Conservation (phyloP, 108 stramenopile genomes). For the Hondaea fermentalgiana region DNA sequence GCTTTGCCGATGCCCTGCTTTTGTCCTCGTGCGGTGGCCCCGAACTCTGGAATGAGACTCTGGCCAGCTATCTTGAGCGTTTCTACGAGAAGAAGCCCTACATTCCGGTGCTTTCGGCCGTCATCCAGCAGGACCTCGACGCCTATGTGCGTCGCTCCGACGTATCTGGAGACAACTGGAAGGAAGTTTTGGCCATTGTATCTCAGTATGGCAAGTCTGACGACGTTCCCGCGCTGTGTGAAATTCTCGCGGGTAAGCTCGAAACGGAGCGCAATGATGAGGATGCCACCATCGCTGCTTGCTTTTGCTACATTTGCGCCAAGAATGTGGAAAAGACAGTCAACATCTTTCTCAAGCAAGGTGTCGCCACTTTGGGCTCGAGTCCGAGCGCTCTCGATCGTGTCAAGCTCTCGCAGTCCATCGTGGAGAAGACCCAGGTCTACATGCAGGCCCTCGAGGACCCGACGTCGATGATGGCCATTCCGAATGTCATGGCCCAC, state of each 20-base stretch:
- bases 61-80: slow-evolving; percentile 70
- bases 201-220: slow-evolving; percentile 81
- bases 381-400: slow-evolving; percentile 44
- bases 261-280: slow-evolving; percentile 61
- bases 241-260: slow-evolving; percentile 70
- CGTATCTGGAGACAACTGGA: slow-evolving; percentile 60
- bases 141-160: slow-evolving; percentile 64
- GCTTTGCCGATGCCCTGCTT: slow-evolving; percentile 82
- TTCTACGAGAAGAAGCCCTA: slow-evolving; percentile 64
- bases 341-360: slow-evolving; percentile 63
- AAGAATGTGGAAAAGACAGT: slow-evolving; percentile 72
- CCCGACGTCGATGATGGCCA: slow-evolving; percentile 32
- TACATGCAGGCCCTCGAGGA: slow-evolving; percentile 63
- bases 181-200: slow-evolving; percentile 84
- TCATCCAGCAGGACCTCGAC: slow-evolving; percentile 61
- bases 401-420: slow-evolving; percentile 67
- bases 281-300: slow-evolving; percentile 50
- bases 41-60: slow-evolving; percentile 80
- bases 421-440: slow-evolving; percentile 77
- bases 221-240: slow-evolving; percentile 78
- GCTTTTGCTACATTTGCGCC: slow-evolving; percentile 88
- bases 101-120: slow-evolving; percentile 69
- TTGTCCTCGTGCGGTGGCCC: slow-evolving; percentile 83
- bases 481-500: slow-evolving; percentile 56
- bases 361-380: slow-evolving; percentile 45